phyloP scores from a whole-genome alignment of 176 grass and related monocot genomes.

The Thalia dealbata region DNA sequence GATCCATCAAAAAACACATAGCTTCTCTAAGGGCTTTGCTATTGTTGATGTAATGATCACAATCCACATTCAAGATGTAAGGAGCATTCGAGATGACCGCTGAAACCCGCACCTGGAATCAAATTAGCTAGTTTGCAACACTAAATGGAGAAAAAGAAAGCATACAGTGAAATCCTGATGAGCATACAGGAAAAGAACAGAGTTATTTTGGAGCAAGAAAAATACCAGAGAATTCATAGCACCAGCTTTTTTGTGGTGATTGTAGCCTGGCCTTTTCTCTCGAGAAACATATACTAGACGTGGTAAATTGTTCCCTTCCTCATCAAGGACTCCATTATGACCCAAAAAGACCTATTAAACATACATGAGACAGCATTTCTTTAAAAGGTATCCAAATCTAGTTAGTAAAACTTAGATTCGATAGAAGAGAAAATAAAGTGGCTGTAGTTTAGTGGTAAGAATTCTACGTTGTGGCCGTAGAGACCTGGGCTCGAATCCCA shows the following conservation, averaged over 20 bases:
- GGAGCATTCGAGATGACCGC: constrained; percentile 44
- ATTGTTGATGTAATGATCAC: constrained; percentile 50
- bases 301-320: constrained; percentile 29
- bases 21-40: constrained; percentile 41
- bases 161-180: not conserved
- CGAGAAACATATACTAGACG: constrained; percentile 41
- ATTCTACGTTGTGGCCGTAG: constrained; percentile 90
- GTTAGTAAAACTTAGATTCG: not conserved
- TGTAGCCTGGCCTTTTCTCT: constrained; percentile 38
- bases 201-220: not conserved
- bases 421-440: not conserved
- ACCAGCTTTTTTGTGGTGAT: constrained; percentile 53
- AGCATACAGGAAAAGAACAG: not conserved
- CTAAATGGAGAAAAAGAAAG: not conserved
- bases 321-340: constrained; percentile 18
- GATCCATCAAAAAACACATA: constrained; percentile 53
- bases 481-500: constrained; percentile 93
- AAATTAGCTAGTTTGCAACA: constrained; percentile 10
- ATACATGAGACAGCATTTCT: not conserved
- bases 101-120: constrained; percentile 35
- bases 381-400: not conserved
- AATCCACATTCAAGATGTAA: constrained; percentile 47
- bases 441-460: constrained; percentile 95
- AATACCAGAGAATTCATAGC: constrained; percentile 53
- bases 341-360: constrained; percentile 29